These are phyloP conservation scores for Stachybotrys elegans DNA, from an alignment of 2,329 filamentous ascomycete species.

Conservation along the genomic window DNA sequence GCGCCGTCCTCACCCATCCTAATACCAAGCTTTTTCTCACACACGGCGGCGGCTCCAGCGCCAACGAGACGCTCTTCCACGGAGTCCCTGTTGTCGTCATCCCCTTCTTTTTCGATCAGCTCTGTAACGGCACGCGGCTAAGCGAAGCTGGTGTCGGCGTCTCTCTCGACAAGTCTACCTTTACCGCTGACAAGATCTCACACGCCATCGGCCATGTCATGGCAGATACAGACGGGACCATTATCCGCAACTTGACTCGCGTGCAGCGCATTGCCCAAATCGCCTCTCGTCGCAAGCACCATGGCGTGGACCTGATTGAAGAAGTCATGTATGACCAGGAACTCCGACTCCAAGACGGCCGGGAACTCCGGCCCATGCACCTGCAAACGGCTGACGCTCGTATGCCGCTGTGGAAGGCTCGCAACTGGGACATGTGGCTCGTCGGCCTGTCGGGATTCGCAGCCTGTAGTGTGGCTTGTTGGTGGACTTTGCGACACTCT, in stretches of 20 bases:
- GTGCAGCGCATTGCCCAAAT: conserved; percentile 32
- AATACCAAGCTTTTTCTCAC: conserved; percentile 31
- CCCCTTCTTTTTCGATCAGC: conserved; percentile 36
- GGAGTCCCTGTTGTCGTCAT: conserved; percentile 30
- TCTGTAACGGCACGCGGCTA: conserved; percentile 30
- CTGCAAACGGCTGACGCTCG: conserved; percentile 37
- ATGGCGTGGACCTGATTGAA: conserved; percentile 34
- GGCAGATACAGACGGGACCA: conserved; percentile 21
- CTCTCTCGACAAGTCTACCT: conserved; percentile 29
- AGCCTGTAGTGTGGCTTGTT: conserved; percentile 7
- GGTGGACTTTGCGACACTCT: conserved; percentile 15
- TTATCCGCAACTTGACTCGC: conserved; percentile 26
- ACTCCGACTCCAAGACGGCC: conserved; percentile 12
- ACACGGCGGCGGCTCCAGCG: conserved; percentile 34
- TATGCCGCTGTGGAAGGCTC: conserved; percentile 32
- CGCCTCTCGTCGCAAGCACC: conserved; percentile 29
- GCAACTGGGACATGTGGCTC: conserved; percentile 32
- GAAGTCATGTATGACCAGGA: conserved; percentile 34
- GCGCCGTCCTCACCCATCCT: conserved; percentile 30
- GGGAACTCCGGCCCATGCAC: conserved; percentile 30
- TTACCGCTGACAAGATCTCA: conserved; percentile 26
- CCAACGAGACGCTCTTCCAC: conserved; percentile 35
- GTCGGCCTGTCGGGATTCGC: conserved; percentile 12
- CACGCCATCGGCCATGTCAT: conserved; percentile 21
- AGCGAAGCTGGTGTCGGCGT: conserved; percentile 26